Conservation (phyloP, 1,139 yeast genomes). For the Yamadazyma aaseri region DNA sequence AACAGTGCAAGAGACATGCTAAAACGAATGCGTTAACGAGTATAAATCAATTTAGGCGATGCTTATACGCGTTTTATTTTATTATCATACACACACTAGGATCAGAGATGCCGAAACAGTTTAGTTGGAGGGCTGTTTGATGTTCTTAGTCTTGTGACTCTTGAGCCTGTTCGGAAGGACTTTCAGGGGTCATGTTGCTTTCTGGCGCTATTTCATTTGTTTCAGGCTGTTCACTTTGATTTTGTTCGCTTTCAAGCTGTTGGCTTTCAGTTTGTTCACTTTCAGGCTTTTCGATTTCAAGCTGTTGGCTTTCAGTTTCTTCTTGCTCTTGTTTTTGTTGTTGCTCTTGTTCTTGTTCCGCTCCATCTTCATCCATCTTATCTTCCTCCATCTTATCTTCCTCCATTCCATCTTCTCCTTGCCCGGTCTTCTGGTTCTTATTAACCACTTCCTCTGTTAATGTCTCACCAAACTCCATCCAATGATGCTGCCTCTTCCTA, state of each 20-base stretch:
- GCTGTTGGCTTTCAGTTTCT: conserved; percentile 7
- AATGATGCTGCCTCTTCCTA: conserved; percentile 11
- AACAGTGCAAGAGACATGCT: conserved; percentile 2
- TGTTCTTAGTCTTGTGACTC: too few species aligned
- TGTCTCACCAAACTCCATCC: conserved; percentile 21
- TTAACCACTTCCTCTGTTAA: conserved; percentile 18
- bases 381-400: conserved; percentile 8
- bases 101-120: too few species aligned
- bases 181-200: too few species aligned
- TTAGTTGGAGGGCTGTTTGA: too few species aligned
- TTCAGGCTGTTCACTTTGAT: too few species aligned
- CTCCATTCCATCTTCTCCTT: conserved; percentile 9
- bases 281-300: conserved; percentile 6
- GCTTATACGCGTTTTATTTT: conserved; percentile 3
- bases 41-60: conserved; percentile 1
- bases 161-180: too few species aligned
- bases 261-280: conserved; percentile 6
- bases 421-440: conserved; percentile 2
- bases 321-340: conserved; percentile 1
- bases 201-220: too few species aligned
- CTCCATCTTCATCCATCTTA: neutral
- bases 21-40: neutral
- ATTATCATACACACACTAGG: too few species aligned
- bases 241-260: too few species aligned
- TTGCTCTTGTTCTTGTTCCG: conserved; percentile 1